Conservation (phyloP, 2,329 filamentous ascomycete genomes). For the Teratosphaeria gauchensis region DNA sequence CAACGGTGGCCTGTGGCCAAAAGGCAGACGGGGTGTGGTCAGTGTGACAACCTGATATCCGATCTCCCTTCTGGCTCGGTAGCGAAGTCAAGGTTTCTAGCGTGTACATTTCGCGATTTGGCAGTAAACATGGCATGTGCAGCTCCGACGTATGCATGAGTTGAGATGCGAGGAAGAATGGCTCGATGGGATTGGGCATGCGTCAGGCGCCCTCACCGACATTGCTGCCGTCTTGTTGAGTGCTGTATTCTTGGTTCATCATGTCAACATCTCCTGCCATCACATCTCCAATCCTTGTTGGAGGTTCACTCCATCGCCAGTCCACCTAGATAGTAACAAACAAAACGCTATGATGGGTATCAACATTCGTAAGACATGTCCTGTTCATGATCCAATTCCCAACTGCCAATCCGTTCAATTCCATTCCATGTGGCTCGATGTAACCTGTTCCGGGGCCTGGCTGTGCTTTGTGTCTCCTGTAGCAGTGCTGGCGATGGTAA, state of each 20-base stretch:
- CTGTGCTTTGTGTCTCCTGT: background rate
- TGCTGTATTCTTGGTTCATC: background rate
- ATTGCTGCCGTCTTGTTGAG: background rate
- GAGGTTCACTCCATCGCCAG: background rate
- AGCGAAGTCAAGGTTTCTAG: background rate
- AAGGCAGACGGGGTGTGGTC: too few species aligned
- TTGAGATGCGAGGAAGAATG: background rate
- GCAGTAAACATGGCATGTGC: too few species aligned
- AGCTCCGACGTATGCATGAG: too few species aligned
- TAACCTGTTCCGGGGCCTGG: background rate
- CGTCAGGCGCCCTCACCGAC: too few species aligned
- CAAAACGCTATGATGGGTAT: constrained; percentile 1
- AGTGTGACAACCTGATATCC: too few species aligned
- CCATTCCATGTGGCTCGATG: background rate
- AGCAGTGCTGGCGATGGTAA: background rate
- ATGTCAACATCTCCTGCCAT: background rate
- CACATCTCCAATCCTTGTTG: background rate
- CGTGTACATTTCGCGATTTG: background rate
- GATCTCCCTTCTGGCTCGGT: background rate
- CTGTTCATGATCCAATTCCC: background rate
- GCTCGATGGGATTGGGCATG: too few species aligned
- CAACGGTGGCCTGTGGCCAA: background rate
- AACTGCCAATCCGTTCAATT: background rate
- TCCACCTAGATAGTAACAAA: background rate
- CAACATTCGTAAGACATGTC: background rate